Evolutionary conservation across 208 protist genomes (phyloP).

Genomic region (Zelonia costaricensis): DNA sequence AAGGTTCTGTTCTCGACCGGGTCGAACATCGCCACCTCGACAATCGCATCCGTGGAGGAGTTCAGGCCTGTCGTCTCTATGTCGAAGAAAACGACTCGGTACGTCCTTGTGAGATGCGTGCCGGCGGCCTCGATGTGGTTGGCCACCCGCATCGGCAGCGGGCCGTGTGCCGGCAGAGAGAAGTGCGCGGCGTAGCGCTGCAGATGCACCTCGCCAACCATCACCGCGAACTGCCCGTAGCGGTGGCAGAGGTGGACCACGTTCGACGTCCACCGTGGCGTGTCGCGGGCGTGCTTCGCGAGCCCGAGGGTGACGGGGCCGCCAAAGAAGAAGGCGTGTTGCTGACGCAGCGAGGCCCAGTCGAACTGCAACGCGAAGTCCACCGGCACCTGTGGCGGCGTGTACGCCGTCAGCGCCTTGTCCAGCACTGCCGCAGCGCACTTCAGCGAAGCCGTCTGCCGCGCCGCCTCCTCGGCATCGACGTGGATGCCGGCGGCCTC

Average conservation of each 20-base stretch:
- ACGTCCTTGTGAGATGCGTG: constrained; percentile 21
- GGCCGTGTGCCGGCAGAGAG: constrained; percentile 22
- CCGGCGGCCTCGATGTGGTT: constrained; percentile 37
- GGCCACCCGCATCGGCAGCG: constrained; percentile 38
- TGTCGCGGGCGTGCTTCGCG: constrained; percentile 21
- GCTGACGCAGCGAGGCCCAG: constrained; percentile 71
- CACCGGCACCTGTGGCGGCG: constrained; percentile 62
- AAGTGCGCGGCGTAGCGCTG: constrained; percentile 74
- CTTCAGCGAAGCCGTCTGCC: constrained; percentile 52
- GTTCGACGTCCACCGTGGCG: constrained; percentile 67
- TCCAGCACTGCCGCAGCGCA: constrained; percentile 58
- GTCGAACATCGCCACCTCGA: constrained; percentile 87
- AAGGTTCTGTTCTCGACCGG: constrained; percentile 79
- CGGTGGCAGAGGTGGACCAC: constrained; percentile 76
- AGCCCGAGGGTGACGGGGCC: constrained; percentile 63
- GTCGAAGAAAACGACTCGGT: constrained; percentile 80
- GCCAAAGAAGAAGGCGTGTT: constrained; percentile 80
- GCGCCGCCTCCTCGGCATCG: constrained; percentile 59
- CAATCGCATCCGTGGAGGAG: constrained; percentile 69
- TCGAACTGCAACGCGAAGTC: constrained; percentile 77
- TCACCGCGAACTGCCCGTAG: constrained; percentile 49
- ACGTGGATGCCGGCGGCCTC: constrained; percentile 73
- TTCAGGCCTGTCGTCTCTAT: constrained; percentile 90
- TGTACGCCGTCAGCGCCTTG: constrained; percentile 53
- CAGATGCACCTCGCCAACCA: constrained; percentile 65